Percentiles rank a stretch among this genome's conserved stretches.
Evolutionary conservation across 768 basidiomycete species (phyloP).

Genomic region (Harrya chromipes): DNA sequence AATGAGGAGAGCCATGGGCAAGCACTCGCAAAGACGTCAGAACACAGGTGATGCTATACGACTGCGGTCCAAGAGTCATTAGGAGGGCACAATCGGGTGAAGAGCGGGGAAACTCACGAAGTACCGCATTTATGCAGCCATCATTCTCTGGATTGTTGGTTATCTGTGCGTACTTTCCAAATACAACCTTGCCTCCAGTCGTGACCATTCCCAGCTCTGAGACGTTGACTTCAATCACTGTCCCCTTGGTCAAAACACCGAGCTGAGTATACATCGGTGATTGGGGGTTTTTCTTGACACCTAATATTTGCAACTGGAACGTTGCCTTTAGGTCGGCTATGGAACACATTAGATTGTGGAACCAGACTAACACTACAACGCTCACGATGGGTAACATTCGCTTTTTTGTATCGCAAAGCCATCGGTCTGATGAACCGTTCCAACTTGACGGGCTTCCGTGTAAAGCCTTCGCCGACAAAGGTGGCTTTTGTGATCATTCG

Average conservation of each 20-base stretch:
- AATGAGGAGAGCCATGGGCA: no score
- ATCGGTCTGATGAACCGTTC: slow-evolving; percentile 97
- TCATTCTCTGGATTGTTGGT: slow-evolving; percentile 97
- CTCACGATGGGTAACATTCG: slow-evolving; percentile 97
- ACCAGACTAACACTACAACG: slow-evolving; percentile 5
- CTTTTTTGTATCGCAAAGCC: slow-evolving; percentile 97
- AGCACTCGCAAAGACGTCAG: no score
- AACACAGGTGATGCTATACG: slow-evolving; percentile 28
- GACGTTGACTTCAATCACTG: slow-evolving; percentile 98
- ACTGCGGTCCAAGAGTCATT: slow-evolving; percentile 16
- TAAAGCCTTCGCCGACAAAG: slow-evolving; percentile 97
- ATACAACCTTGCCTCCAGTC: slow-evolving; percentile 91
- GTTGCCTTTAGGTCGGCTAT: slow-evolving; percentile 96
- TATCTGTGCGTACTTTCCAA: slow-evolving; percentile 91
- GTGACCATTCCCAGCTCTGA: slow-evolving; percentile 98
- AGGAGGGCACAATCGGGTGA: neutral
- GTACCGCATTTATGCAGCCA: slow-evolving; percentile 93
- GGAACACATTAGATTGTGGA: neutral
- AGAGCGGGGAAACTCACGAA: slow-evolving; percentile 54
- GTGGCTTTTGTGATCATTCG: slow-evolving; percentile 99
- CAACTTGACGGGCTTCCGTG: slow-evolving; percentile 98
- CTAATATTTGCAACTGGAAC: slow-evolving; percentile 96
- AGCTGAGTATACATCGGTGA: slow-evolving; percentile 97
- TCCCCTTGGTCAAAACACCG: slow-evolving; percentile 97
- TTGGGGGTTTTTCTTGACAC: slow-evolving; percentile 99